Conservation (phyloP, 768 basidiomycete genomes). For the Psilocybe tampanensis region DNA sequence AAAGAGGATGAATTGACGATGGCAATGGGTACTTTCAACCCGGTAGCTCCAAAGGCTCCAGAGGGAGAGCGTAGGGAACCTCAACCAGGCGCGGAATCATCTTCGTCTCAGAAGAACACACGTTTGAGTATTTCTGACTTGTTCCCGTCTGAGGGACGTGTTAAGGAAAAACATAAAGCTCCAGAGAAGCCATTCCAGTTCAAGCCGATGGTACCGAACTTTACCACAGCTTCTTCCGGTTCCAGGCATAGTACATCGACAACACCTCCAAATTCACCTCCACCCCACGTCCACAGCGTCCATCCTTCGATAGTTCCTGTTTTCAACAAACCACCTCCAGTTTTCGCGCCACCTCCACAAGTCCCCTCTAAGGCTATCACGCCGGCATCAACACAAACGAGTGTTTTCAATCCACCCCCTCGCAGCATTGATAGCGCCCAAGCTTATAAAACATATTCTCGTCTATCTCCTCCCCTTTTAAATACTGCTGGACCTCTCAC, state of each 20-base stretch:
- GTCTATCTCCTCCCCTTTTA: conserved; percentile 27
- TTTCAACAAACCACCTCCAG: conserved; percentile 60
- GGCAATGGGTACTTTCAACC: conserved; percentile 14
- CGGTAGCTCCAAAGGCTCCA: conserved; percentile 1
- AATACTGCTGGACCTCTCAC: conserved; percentile 35
- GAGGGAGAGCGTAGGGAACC: neutral
- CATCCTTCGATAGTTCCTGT: conserved; percentile 43
- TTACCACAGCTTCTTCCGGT: conserved; percentile 2
- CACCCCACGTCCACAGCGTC: conserved; percentile 27
- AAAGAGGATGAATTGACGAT: conserved; percentile 41
- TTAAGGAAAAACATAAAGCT: conserved; percentile 36
- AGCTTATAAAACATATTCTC: conserved; percentile 34
- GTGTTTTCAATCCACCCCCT: conserved; percentile 20
- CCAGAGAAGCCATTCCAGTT: conserved; percentile 29
- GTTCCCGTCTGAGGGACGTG: conserved; percentile 38
- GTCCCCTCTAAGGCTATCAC: neutral
- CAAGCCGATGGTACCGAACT: conserved; percentile 14
- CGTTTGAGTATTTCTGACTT: conserved; percentile 66
- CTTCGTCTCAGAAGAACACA: conserved; percentile 25
- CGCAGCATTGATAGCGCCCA: conserved; percentile 17
- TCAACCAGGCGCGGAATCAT: conserved; percentile 8
- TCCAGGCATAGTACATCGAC: conserved; percentile 47
- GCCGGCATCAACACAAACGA: conserved; percentile 8
- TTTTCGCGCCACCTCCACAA: conserved; percentile 49
- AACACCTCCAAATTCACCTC: conserved; percentile 62